Conservation (phyloP, 192 early-diverging fungal species). For the Funneliformis mosseae region DNA sequence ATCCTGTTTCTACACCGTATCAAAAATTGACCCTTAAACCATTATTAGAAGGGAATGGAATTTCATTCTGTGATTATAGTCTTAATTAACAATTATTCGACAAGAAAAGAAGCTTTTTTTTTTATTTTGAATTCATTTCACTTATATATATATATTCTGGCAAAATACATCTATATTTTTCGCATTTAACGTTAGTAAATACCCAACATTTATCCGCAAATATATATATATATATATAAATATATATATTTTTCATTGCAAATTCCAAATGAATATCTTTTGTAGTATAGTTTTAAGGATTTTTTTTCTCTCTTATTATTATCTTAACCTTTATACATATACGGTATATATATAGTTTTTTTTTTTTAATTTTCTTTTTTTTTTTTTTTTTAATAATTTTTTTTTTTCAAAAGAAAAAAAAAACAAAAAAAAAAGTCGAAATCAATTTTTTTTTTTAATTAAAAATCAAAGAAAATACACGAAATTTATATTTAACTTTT, state of each 20-base stretch:
- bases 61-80: slow-evolving; percentile 35
- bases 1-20: slow-evolving; percentile 42
- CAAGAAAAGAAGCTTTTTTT: not conserved
- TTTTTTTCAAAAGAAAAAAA: too few relatives aligned
- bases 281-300: not conserved
- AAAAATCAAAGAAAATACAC: not conserved
- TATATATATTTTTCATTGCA: not conserved
- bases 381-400: too few relatives aligned
- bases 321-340: not conserved
- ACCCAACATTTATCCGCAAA: not conserved
- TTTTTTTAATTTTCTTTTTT: too few relatives aligned
- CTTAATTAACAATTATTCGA: not conserved
- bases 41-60: slow-evolving; percentile 38
- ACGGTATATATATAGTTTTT: not conserved
- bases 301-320: not conserved
- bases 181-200: not conserved
- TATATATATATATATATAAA: not conserved
- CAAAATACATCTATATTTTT: not conserved
- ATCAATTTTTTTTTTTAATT: not conserved
- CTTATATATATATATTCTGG: not conserved
- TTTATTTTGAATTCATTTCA: not conserved
- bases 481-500: not conserved
- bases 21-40: slow-evolving; percentile 43
- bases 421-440: too few relatives aligned
- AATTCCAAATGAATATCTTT: not conserved